These are phyloP conservation scores for Punica granatum DNA, from an alignment of 345 rosid genomes.

Conservation along the genomic window DNA sequence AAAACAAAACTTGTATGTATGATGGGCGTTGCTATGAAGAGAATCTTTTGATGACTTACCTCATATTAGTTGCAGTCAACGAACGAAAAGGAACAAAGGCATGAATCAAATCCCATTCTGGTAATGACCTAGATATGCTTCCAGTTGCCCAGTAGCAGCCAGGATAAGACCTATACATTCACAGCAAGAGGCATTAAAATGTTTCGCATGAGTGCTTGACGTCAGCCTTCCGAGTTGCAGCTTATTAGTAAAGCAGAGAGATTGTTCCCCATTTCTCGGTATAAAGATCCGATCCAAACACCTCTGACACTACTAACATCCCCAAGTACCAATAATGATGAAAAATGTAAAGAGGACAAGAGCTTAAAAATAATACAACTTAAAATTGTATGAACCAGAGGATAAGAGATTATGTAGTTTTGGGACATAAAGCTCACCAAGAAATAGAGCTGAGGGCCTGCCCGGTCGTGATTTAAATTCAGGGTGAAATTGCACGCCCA, in stretches of 20 bases:
- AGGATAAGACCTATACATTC: constrained; percentile 54
- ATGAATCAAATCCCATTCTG: constrained; percentile 40
- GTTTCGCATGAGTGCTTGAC: background rate
- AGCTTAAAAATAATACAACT: too few species aligned
- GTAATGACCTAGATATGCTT: constrained; percentile 34
- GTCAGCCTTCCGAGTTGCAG: background rate
- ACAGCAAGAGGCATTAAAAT: background rate
- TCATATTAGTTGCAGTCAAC: background rate
- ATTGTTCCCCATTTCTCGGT: too few species aligned
- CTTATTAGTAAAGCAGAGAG: background rate
- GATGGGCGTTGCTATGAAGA: background rate
- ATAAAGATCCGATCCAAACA: too few species aligned
- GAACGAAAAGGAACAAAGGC: background rate
- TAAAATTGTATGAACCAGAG: too few species aligned
- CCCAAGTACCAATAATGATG: too few species aligned
- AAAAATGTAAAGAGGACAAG: too few species aligned
- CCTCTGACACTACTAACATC: too few species aligned
- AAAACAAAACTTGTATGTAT: background rate
- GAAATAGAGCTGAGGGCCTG: constrained; percentile 78
- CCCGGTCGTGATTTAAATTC: constrained; percentile 93
- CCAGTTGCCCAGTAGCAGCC: constrained; percentile 68
- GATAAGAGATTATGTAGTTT: too few species aligned
- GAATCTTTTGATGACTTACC: background rate
- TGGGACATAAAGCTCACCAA: constrained; percentile 33
- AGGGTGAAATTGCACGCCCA: constrained; percentile 91